Evolutionary conservation across 1,284 basidiomycete species (phyloP), one percentile per base, ranked within the genome.

Genomic region (Volvariella surrecta): DNA sequence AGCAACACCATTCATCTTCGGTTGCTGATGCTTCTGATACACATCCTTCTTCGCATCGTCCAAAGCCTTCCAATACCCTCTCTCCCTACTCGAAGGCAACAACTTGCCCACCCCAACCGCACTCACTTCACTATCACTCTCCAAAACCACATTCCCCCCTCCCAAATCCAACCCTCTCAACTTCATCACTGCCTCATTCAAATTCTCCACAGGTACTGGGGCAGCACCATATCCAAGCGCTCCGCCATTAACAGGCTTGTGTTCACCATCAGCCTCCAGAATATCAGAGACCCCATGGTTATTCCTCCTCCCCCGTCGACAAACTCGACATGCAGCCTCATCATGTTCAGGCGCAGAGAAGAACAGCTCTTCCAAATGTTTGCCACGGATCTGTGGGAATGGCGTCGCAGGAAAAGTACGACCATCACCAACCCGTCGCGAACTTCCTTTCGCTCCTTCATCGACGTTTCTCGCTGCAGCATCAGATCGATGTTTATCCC

Each of bases 381-480:
- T 76, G 8, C 86, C 84, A 11, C 80, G 76, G 40, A 92, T 90
- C 48, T 79, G 77, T 1, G 89, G 89, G 66, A 92, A 90, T 0
- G 88, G 82, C 0, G 78, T 70, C 32, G 8, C 34, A 6, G 24
- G 24, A 6, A 6, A 6, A 28, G 6, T 28, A 28, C 24, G 24
- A 6, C 11, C 24, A 6, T 11, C 24, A 28, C 24, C 24, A 28
- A 11, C 24, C n/a, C n/a, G n/a, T n/a, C n/a, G n/a, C n/a, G n/a
- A n/a, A n/a, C n/a, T 28, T 11, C 24, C 24, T 28, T 28, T 28
- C 24, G 6, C 11, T 28, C 24, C 24, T 11, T 6, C 24, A 28
- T 28, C 11, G 6, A 11, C 24, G 11, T 28, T 11, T 28, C 24
- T 11, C 6, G 6, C 11, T 11, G 6, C 24, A 28, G 6, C 11